These are phyloP conservation scores for Casuarina cunninghamiana DNA, from an alignment of 306 rosid species.

Conservation along the genomic window DNA sequence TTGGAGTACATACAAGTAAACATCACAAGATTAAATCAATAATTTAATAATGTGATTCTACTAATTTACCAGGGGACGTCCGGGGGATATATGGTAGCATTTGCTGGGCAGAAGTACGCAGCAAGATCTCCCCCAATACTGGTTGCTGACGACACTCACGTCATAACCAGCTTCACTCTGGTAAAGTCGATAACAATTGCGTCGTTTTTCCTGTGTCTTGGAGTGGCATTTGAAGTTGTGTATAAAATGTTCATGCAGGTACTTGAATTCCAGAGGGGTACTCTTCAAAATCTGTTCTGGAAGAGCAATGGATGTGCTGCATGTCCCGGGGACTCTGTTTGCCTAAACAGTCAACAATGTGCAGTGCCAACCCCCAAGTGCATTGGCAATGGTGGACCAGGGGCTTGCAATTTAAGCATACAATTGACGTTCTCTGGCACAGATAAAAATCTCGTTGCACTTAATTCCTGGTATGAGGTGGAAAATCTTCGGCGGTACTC, in stretches of 20 bases:
- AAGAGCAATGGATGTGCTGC: conserved; percentile 69
- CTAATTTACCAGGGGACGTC: conserved; percentile 32
- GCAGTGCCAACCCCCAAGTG: conserved; percentile 65
- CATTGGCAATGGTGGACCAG: conserved; percentile 42
- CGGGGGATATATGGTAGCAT: conserved; percentile 82
- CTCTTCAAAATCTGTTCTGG: conserved; percentile 76
- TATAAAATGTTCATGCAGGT: conserved; percentile 46
- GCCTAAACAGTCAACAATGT: conserved; percentile 70
- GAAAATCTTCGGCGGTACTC: conserved; percentile 59
- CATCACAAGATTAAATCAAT: neutral
- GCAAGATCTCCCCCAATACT: conserved; percentile 79
- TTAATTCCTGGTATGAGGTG: conserved; percentile 89
- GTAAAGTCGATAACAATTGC: conserved; percentile 35
- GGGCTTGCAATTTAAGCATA: conserved; percentile 62
- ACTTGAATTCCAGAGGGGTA: conserved; percentile 73
- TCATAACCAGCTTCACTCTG: conserved; percentile 79
- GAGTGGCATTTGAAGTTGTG: conserved; percentile 12
- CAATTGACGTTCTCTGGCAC: conserved; percentile 88
- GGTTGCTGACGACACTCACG: conserved; percentile 55
- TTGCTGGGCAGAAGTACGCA: conserved; percentile 91
- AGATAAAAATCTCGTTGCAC: conserved; percentile 68
- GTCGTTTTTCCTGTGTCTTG: neutral
- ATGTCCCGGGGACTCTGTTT: conserved; percentile 49
- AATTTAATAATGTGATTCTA: conserved; percentile 6
- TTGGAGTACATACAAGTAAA: too few species aligned